Base-by-base conservation (phyloP, 192 early-diverging fungal species). In the Allomyces macrogynus region DNA sequence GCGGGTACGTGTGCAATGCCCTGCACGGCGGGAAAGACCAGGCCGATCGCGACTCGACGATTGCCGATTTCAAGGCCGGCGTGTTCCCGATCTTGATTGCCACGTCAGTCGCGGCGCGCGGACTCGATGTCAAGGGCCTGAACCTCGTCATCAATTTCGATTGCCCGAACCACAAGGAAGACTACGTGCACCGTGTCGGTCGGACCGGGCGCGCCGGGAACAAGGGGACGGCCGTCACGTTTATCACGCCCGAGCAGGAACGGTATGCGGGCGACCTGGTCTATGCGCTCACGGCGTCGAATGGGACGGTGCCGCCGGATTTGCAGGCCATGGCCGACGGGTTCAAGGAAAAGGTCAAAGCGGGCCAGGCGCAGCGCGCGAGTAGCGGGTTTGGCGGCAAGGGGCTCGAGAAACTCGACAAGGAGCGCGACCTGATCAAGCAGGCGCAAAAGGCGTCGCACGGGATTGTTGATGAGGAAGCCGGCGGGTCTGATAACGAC, bases 151-250 rank as follows among this genome's bases (percentile, higher is more conserved):
- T 97, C 62, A 99, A 99, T 73, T 97, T 88, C 67, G 96, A 99
- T 67, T 89, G 89, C 61, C 96, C 96, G 10, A 92, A 93, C 75
- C 91, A 99, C 64, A 89, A 93, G 83, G 96, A 99, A 67, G 96
- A 99, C 63, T 91, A 97, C 74, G 91, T 99, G 2, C 96, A 99
- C 74, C 91, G 96, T 60, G 92, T 95, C 20, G 96, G 96, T 8
- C 81, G 96, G 44, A 99, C 96, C 0, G 96, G 96, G 42, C 87
- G 96, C 61, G 96, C 96, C 0, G 96, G 96, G 62, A 92, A 95
- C 73, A 97, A 90, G 70, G 96, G 96, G 60, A 89, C 88, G 8
- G 93, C 96, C 0, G 94, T 89, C 67, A 96, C 96, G 0, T 99
- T 97, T 70, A 87, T 99, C 64, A 89, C 89, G 1, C 89, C 89